These are phyloP conservation scores for Aspergillus mulundensis DNA, from an alignment of 495 filamentous ascomycete species.

Conservation along the genomic window DNA sequence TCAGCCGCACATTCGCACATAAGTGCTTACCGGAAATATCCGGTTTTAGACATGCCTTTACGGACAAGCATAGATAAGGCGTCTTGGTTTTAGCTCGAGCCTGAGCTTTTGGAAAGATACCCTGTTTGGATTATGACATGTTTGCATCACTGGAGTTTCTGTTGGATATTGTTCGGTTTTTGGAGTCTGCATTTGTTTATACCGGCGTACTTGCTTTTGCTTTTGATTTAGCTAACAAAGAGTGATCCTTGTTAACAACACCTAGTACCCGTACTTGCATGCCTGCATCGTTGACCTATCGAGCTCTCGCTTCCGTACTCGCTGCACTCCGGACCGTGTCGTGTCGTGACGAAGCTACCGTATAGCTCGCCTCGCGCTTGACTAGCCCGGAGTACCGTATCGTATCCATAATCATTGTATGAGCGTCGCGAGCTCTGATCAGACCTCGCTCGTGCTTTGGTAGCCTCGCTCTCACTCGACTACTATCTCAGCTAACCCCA, in stretches of 20 bases:
- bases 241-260: conserved; percentile 4
- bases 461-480: neutral
- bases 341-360: neutral
- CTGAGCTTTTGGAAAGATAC: conserved; percentile 11
- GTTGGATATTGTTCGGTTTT: too few relatives aligned
- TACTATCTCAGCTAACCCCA: too few relatives aligned
- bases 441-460: neutral
- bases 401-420: neutral
- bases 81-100: conserved; percentile 1
- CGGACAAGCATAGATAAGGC: conserved; percentile 9
- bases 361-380: neutral
- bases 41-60: neutral
- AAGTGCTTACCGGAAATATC: neutral
- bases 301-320: neutral
- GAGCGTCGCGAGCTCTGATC: neutral
- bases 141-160: neutral
- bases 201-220: neutral
- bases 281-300: too few relatives aligned
- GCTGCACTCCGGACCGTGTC: conserved; percentile 7
- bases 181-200: neutral
- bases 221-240: neutral
- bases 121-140: conserved; percentile 12
- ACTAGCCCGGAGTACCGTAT: neutral
- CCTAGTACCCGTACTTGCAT: neutral
- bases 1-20: neutral